A percentile compares a stretch with the other conserved stretches of the same genome.
These are phyloP conservation scores for Mycena kentingensis DNA, from an alignment of 768 basidiomycete species.

Conservation along the genomic window DNA sequence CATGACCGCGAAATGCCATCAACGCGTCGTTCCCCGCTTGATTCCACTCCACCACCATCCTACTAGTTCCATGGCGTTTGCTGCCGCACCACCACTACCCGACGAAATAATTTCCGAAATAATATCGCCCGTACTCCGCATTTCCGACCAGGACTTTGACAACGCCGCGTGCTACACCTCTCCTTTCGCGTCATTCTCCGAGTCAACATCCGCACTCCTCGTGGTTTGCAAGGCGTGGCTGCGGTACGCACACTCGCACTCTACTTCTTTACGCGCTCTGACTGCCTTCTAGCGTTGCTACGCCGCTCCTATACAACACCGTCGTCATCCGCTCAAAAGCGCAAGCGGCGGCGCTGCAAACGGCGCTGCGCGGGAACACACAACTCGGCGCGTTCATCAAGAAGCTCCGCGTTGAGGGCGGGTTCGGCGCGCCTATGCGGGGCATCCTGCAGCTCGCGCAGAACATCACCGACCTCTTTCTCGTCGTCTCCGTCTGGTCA, in stretches of 20 bases:
- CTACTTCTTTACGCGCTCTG: no score
- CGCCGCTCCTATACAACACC: conserved; percentile 28
- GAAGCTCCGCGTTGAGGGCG: conserved; percentile 30
- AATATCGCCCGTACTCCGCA: no score
- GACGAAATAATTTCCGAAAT: no score
- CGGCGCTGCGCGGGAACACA: conserved; percentile 15
- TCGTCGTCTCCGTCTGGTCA: conserved; percentile 5
- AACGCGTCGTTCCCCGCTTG: no score
- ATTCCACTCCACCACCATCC: no score
- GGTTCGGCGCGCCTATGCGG: conserved; percentile 18
- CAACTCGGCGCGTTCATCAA: conserved; percentile 26
- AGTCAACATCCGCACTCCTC: background rate
- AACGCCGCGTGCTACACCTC: no score
- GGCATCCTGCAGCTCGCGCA: conserved; percentile 5
- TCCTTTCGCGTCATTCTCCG: background rate
- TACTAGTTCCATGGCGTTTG: no score
- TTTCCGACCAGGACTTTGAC: no score
- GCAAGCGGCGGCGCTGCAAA: conserved; percentile 24
- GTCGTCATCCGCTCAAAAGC: conserved; percentile 27
- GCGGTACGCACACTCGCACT: no score
- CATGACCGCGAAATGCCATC: no score
- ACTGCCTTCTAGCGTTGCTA: conserved; percentile 25
- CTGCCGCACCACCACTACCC: no score
- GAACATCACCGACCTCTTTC: conserved; percentile 9
- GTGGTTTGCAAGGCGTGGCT: background rate